A percentile compares a stretch with the other conserved stretches of the same genome.
These are phyloP conservation scores for Oryza punctata DNA, from an alignment of 176 grass and related monocot genomes.

Conservation along the genomic window DNA sequence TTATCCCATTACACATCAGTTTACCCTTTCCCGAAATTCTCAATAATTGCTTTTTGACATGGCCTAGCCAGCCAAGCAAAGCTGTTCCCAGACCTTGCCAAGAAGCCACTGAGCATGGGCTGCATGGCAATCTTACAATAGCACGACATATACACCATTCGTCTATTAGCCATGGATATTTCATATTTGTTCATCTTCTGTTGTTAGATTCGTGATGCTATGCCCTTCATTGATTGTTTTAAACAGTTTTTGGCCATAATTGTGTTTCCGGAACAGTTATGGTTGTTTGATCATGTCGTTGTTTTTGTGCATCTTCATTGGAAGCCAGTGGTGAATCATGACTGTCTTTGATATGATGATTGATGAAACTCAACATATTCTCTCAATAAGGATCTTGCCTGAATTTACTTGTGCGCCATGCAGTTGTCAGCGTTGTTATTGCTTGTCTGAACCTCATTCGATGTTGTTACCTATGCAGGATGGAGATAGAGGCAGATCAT, in stretches of 20 bases:
- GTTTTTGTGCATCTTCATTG: constrained; percentile 11
- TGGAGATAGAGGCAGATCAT: constrained; percentile 95
- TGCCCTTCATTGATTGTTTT: background rate
- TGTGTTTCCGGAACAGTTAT: background rate
- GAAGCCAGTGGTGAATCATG: background rate
- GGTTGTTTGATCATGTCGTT: background rate
- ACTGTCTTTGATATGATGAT: background rate
- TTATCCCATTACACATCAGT: background rate
- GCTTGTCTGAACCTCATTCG: background rate
- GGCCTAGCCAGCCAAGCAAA: background rate
- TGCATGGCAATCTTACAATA: background rate
- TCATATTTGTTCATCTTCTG: background rate
- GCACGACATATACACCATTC: background rate
- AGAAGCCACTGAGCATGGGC: background rate
- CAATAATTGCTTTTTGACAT: background rate
- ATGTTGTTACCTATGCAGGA: constrained; percentile 54
- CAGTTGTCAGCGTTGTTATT: constrained; percentile 5
- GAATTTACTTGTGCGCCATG: background rate
- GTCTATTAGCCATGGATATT: background rate
- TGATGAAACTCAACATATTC: background rate
- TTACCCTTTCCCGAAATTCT: background rate
- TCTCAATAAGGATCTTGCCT: background rate
- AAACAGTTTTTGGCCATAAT: background rate
- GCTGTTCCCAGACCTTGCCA: background rate
- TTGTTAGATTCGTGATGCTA: background rate